phyloP scores from a whole-genome alignment of 140 eudicot species.

The Oenanthe javanica region DNA sequence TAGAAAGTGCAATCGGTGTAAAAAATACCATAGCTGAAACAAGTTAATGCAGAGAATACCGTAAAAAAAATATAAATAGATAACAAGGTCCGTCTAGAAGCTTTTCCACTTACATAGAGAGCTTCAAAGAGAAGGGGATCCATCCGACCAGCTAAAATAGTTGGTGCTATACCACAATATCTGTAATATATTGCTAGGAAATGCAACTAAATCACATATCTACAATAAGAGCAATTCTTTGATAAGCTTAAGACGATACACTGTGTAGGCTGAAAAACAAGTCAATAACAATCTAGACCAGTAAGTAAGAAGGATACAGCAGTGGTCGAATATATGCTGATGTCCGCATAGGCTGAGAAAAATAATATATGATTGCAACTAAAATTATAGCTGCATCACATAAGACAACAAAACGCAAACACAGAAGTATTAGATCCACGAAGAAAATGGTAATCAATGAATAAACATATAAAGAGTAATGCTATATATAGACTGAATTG shows the following conservation, averaged over 20 bases:
- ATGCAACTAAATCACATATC: constrained; percentile 8
- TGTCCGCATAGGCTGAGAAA: constrained; percentile 69
- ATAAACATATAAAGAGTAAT: neutral
- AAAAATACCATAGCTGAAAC: constrained; percentile 3
- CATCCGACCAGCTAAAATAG: constrained; percentile 81
- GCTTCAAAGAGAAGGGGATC: constrained; percentile 97
- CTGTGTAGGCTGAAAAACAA: neutral
- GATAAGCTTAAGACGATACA: neutral
- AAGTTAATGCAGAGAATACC: neutral
- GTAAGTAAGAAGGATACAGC: constrained; percentile 53
- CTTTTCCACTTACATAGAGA: constrained; percentile 62
- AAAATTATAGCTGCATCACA: constrained; percentile 63
- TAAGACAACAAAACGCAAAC: neutral
- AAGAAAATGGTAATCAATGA: neutral
- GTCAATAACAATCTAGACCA: constrained; percentile 5
- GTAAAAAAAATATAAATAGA: neutral
- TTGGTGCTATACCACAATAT: constrained; percentile 88
- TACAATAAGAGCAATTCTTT: constrained; percentile 4
- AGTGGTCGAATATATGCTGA: constrained; percentile 81
- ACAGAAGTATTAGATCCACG: neutral
- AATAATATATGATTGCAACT: constrained; percentile 78
- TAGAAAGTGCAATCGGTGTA: neutral
- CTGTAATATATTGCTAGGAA: constrained; percentile 37
- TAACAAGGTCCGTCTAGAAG: neutral
- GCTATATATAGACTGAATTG: neutral